phyloP scores from a whole-genome alignment of 495 filamentous ascomycete genomes.

The Massariosphaeria phaeospora region DNA sequence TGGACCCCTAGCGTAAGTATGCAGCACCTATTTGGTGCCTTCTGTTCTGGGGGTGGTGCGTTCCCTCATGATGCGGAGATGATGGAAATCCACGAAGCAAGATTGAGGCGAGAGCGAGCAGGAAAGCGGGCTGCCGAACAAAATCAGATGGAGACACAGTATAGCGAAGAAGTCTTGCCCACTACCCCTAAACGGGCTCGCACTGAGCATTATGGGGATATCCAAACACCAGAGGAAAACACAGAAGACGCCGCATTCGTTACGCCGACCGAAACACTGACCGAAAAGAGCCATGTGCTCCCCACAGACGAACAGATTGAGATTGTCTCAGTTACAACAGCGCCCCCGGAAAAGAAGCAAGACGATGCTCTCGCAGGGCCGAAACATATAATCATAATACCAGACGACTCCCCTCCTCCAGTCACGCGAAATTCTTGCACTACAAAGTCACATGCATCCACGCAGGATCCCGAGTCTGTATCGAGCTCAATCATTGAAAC shows the following conservation, averaged over 20 bases:
- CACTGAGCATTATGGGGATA: not conserved
- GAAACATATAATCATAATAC: too few species aligned
- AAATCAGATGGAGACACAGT: constrained; percentile 7
- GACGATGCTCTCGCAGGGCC: too few species aligned
- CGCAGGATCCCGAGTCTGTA: too few species aligned
- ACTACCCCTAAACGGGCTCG: not conserved
- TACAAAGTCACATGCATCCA: too few species aligned
- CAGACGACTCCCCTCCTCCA: too few species aligned
- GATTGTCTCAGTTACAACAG: not conserved
- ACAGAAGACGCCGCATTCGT: not conserved
- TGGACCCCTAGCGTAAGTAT: constrained; percentile 66
- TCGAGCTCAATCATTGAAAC: too few species aligned
- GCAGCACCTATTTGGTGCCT: constrained; percentile 60
- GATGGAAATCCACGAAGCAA: constrained; percentile 34
- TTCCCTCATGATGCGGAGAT: constrained; percentile 69
- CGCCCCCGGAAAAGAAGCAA: not conserved
- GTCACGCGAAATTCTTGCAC: too few species aligned
- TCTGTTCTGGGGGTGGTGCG: constrained; percentile 51
- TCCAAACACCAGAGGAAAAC: not conserved
- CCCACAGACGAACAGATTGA: not conserved
- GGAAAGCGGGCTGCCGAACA: constrained; percentile 2
- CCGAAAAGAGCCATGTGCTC: not conserved
- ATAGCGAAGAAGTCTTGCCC: not conserved
- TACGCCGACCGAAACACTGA: not conserved
- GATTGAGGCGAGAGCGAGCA: not conserved